phyloP scores from a whole-genome alignment of 495 filamentous ascomycete species.

The Glutinoglossum americanum region DNA sequence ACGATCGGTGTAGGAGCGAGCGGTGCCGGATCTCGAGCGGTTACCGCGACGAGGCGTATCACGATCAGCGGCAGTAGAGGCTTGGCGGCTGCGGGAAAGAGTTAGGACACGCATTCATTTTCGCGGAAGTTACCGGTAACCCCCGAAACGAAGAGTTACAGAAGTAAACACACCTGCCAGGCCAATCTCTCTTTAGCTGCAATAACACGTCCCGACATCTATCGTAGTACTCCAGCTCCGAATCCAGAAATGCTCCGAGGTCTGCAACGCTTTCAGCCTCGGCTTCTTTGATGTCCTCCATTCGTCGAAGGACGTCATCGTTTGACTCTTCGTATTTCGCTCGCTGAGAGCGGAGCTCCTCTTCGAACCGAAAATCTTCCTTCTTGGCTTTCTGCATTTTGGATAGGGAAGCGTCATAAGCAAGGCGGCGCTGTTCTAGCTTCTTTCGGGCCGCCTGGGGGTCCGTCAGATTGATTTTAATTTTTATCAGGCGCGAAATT shows the following conservation, averaged over 20 bases:
- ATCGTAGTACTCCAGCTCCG: constrained; percentile 81
- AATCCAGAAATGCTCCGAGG: constrained; percentile 62
- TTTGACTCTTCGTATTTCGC: constrained; percentile 92
- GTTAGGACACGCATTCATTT: neutral
- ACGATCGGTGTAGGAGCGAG: constrained; percentile 36
- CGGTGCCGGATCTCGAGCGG: constrained; percentile 38
- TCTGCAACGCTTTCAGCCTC: constrained; percentile 71
- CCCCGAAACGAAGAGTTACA: neutral
- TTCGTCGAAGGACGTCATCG: constrained; percentile 78
- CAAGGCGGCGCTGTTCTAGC: constrained; percentile 73
- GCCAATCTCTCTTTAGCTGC: constrained; percentile 47
- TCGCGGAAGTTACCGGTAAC: neutral
- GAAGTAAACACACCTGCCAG: constrained; percentile 30
- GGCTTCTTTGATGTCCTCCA: constrained; percentile 90
- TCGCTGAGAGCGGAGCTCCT: constrained; percentile 78
- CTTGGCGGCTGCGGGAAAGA: neutral
- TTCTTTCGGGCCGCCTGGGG: constrained; percentile 68
- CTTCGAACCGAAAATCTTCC: constrained; percentile 82
- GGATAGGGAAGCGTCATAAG: constrained; percentile 69
- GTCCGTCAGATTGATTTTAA: neutral
- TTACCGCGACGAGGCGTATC: constrained; percentile 23
- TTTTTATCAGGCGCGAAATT: neutral
- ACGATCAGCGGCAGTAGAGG: neutral
- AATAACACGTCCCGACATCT: constrained; percentile 57
- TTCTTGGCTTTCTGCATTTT: constrained; percentile 91